These are phyloP conservation scores for Candida smagusa DNA, from an alignment of 1,139 yeast species.

Conservation along the genomic window DNA sequence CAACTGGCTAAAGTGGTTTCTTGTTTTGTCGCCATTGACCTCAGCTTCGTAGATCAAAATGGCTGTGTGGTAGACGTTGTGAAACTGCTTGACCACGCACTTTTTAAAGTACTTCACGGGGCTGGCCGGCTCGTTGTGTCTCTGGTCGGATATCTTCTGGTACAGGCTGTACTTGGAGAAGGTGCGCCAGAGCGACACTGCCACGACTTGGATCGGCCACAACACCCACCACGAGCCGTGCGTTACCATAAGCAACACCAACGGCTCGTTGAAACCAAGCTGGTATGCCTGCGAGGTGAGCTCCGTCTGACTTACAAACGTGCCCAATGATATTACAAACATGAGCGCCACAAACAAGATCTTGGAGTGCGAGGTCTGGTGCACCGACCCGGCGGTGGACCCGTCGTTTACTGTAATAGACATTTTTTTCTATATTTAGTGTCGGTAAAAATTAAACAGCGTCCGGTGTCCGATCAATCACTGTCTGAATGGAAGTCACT, in stretches of 20 bases:
- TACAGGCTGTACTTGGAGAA: slow-evolving; percentile 20
- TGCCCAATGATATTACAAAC: slow-evolving; percentile 54
- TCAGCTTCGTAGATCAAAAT: slow-evolving; percentile 44
- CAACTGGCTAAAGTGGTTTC: slow-evolving; percentile 34
- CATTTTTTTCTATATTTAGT: slow-evolving; percentile 2
- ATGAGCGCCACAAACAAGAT: slow-evolving; percentile 53
- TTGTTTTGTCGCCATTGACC: slow-evolving; percentile 33
- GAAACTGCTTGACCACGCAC: slow-evolving; percentile 46
- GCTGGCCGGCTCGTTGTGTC: slow-evolving; percentile 10
- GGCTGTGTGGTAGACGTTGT: slow-evolving; percentile 50
- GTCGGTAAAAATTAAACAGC: slow-evolving; percentile 1
- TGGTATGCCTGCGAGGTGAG: slow-evolving; percentile 69
- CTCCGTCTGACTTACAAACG: slow-evolving; percentile 81
- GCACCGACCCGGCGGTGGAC: slow-evolving; percentile 11
- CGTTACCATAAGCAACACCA: slow-evolving; percentile 62
- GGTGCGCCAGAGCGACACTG: slow-evolving; percentile 45
- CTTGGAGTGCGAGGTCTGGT: slow-evolving; percentile 28
- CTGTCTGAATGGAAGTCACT: slow-evolving; percentile 25
- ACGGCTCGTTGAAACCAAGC: slow-evolving; percentile 64
- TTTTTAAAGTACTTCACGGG: slow-evolving; percentile 36
- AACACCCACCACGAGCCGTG: slow-evolving; percentile 78
- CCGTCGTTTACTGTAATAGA: slow-evolving; percentile 12
- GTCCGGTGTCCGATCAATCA: slow-evolving; percentile 13
- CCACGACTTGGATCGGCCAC: slow-evolving; percentile 70
- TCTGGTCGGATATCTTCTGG: slow-evolving; percentile 8